Conservation (phyloP, 352 stramenopile genomes). For the Globisporangium solare region DNA sequence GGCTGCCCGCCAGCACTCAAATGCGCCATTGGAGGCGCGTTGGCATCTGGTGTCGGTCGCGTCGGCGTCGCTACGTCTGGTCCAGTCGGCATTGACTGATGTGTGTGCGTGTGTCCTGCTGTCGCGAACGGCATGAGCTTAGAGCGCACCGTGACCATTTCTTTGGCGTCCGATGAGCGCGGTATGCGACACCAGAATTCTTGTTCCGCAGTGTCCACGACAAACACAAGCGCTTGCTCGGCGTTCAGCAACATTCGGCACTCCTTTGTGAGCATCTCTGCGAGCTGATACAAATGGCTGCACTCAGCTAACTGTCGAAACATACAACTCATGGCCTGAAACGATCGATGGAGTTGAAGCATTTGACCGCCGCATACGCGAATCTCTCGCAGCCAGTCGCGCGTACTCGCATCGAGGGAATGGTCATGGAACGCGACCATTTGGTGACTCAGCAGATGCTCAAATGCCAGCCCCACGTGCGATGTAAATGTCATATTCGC, state of each 20-base stretch:
- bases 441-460: constrained; percentile 49
- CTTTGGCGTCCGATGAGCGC: constrained; percentile 10
- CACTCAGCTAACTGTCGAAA: constrained; percentile 54
- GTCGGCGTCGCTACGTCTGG: no score
- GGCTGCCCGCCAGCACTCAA: constrained; percentile 8
- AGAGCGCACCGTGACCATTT: constrained; percentile 39
- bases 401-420: constrained; percentile 45
- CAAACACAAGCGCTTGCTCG: constrained; percentile 63
- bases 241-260: constrained; percentile 38
- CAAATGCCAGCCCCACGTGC: constrained; percentile 52
- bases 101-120: background rate
- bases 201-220: constrained; percentile 64
- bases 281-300: constrained; percentile 55
- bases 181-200: constrained; percentile 75
- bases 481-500: constrained; percentile 30
- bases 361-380: constrained; percentile 46
- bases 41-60: background rate
- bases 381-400: constrained; percentile 62
- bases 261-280: constrained; percentile 45
- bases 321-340: constrained; percentile 49
- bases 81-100: background rate
- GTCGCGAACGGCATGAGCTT: constrained; percentile 28
- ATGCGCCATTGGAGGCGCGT: background rate
- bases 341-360: constrained; percentile 47
- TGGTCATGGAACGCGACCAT: constrained; percentile 46